phyloP scores from a whole-genome alignment of 2,329 filamentous ascomycete species.

The Colletotrichum nymphaeae region DNA sequence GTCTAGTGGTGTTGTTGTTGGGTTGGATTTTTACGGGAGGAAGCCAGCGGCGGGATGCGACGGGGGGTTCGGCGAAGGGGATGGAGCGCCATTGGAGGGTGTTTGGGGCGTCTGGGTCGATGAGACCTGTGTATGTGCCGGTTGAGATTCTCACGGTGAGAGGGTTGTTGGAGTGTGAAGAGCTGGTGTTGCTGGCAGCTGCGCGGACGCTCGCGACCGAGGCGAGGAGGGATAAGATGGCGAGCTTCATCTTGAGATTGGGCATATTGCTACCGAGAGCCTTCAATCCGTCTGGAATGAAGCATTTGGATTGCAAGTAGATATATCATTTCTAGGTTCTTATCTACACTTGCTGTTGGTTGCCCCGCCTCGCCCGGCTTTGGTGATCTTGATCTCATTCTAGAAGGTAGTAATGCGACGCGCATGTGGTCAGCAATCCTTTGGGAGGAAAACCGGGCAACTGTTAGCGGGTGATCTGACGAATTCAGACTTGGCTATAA shows the following conservation, averaged over 20 bases:
- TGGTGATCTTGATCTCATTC: not conserved
- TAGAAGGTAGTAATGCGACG: constrained; percentile 6
- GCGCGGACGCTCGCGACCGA: not conserved
- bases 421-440: constrained; percentile 27
- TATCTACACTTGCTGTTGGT: not conserved
- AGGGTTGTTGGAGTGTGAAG: constrained; percentile 30
- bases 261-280: not conserved
- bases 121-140: constrained; percentile 47
- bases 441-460: not conserved
- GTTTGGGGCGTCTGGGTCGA: constrained; percentile 45
- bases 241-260: constrained; percentile 8
- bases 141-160: constrained; percentile 44
- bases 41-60: constrained; percentile 43
- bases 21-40: constrained; percentile 41
- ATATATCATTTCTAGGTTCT: not conserved
- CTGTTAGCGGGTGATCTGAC: not conserved
- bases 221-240: constrained; percentile 1
- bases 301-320: not conserved
- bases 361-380: not conserved
- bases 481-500: not conserved
- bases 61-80: constrained; percentile 50
- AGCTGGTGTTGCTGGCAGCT: not conserved
- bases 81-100: constrained; percentile 51
- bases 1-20: constrained; percentile 37
- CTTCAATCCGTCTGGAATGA: not conserved